A percentile compares a stretch with the other conserved stretches of the same genome.
Conservation (phyloP, 2,329 filamentous ascomycete genomes). For the Akanthomyces lecanii region DNA sequence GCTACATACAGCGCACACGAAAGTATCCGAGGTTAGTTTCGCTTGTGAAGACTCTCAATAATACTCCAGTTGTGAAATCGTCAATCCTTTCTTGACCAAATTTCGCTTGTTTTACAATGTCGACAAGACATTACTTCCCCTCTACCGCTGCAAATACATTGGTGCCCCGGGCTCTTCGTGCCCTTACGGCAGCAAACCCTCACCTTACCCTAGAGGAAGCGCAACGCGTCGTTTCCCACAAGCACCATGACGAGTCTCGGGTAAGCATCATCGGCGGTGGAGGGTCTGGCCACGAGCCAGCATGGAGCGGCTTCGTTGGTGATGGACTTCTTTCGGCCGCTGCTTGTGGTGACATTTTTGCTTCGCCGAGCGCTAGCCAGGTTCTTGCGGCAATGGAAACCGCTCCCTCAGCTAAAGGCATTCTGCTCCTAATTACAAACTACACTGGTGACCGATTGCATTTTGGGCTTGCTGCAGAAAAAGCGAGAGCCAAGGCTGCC, state of each 20-base stretch:
- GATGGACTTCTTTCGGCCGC: constrained; percentile 55
- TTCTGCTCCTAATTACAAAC: constrained; percentile 59
- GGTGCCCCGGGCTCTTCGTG: constrained; percentile 24
- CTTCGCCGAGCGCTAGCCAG: constrained; percentile 60
- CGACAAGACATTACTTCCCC: constrained; percentile 22
- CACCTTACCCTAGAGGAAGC: constrained; percentile 44
- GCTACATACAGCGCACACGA: no score
- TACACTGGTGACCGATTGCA: constrained; percentile 62
- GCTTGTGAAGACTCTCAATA: no score
- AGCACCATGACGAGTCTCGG: constrained; percentile 37
- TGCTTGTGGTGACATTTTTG: constrained; percentile 60
- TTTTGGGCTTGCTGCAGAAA: constrained; percentile 57
- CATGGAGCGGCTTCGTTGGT: constrained; percentile 62
- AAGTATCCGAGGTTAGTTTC: no score
- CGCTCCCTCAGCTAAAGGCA: constrained; percentile 49
- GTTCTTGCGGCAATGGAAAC: constrained; percentile 55
- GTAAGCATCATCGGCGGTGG: constrained; percentile 51
- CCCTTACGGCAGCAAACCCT: constrained; percentile 36
- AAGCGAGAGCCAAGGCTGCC: constrained; percentile 50
- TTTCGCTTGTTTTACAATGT: constrained; percentile 7
- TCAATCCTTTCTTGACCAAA: background rate
- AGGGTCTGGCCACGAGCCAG: constrained; percentile 58
- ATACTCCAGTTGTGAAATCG: no score
- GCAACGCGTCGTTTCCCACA: constrained; percentile 50
- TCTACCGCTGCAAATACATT: constrained; percentile 23